Evolutionary conservation across 371 early-diverging fungal genomes (phyloP).

Genomic region (Mortierella sp.): DNA sequence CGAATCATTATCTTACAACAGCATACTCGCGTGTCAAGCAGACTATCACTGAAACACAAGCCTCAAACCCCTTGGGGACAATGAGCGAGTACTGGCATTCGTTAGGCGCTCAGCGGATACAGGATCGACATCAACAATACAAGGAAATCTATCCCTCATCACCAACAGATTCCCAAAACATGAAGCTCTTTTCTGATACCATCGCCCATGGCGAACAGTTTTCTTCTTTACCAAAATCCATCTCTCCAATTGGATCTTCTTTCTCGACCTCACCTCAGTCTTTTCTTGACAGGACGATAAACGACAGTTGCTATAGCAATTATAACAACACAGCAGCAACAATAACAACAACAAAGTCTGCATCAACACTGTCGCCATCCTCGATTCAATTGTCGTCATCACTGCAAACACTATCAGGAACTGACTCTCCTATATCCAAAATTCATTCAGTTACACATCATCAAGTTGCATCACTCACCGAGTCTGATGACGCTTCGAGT

Average conservation of each 20-base stretch:
- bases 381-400: background rate
- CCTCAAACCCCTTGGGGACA: slow-evolving; percentile 26
- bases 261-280: background rate
- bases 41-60: slow-evolving; percentile 26
- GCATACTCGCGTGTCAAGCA: slow-evolving; percentile 46
- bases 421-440: background rate
- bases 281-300: background rate
- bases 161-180: background rate
- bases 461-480: background rate
- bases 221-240: background rate
- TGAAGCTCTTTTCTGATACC: background rate
- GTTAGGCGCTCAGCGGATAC: slow-evolving; percentile 18
- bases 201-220: background rate
- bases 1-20: slow-evolving; percentile 5
- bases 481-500: slow-evolving; percentile 19
- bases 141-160: background rate
- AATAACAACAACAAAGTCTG: background rate
- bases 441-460: background rate
- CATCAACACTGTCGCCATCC: background rate
- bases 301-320: background rate
- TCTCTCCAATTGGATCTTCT: background rate
- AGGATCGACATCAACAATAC: slow-evolving; percentile 24
- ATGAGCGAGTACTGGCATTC: slow-evolving; percentile 45
- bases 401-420: background rate
- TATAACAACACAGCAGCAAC: background rate